phyloP scores from a whole-genome alignment of 2,329 filamentous ascomycete species.

The Cordyceps tenuipes region DNA sequence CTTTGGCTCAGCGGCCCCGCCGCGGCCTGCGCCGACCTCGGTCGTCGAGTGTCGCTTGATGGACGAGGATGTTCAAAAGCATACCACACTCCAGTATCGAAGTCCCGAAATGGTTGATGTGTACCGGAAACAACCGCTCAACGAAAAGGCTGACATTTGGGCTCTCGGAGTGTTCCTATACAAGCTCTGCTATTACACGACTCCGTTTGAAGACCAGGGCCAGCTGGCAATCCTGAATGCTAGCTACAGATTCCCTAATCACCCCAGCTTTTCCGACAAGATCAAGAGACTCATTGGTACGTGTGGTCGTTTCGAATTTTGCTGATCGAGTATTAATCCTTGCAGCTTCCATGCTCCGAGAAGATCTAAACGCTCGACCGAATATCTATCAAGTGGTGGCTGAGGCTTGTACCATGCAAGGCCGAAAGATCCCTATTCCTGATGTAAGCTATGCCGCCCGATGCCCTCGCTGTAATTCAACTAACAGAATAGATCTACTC shows the following conservation, averaged over 20 bases:
- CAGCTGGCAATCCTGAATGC: slow-evolving; percentile 97
- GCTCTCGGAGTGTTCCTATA: slow-evolving; percentile 90
- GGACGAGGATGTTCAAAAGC: slow-evolving; percentile 93
- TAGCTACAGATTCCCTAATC: slow-evolving; percentile 81
- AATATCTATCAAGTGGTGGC: slow-evolving; percentile 91
- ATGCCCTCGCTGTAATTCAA: background rate
- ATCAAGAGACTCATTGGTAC: slow-evolving; percentile 83
- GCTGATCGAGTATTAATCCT: slow-evolving; percentile 16
- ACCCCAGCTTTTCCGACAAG: slow-evolving; percentile 82
- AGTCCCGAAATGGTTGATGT: slow-evolving; percentile 99
- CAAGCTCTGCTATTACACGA: slow-evolving; percentile 98
- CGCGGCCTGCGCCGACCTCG: slow-evolving; percentile 75
- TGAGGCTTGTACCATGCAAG: slow-evolving; percentile 83
- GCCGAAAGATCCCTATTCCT: slow-evolving; percentile 75
- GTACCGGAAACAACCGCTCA: slow-evolving; percentile 89
- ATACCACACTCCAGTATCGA: slow-evolving; percentile 94
- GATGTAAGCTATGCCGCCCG: slow-evolving; percentile 54
- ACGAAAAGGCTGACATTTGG: slow-evolving; percentile 99
- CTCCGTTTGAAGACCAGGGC: slow-evolving; percentile 94
- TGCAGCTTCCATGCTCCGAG: slow-evolving; percentile 78
- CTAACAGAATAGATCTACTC: slow-evolving; percentile 49
- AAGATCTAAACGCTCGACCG: slow-evolving; percentile 68
- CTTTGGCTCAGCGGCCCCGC: slow-evolving; percentile 85
- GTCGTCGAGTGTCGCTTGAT: slow-evolving; percentile 84
- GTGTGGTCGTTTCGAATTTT: background rate